phyloP scores from a whole-genome alignment of 768 basidiomycete genomes.

The Hypholoma sublateritium region DNA sequence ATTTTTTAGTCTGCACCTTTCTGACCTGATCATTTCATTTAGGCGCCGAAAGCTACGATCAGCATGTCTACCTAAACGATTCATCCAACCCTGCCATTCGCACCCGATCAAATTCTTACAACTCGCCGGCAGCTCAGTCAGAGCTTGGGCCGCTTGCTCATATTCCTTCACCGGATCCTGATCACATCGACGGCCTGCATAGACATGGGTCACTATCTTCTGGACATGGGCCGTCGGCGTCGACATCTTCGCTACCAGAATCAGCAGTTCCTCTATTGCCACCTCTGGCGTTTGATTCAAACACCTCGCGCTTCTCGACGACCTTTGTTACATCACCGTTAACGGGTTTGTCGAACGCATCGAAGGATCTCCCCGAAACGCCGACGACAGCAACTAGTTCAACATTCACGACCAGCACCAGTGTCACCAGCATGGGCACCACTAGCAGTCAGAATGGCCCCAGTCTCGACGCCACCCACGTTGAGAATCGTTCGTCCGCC shows the following conservation, averaged over 20 bases:
- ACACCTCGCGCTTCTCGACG: slow-evolving; percentile 28
- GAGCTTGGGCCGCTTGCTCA: slow-evolving; percentile 78
- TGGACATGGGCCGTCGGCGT: slow-evolving; percentile 28
- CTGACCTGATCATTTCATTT: slow-evolving; percentile 2
- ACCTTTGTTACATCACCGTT: slow-evolving; percentile 15
- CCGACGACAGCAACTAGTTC: slow-evolving; percentile 13
- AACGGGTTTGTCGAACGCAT: slow-evolving; percentile 22
- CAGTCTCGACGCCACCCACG: background rate
- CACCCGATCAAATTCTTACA: slow-evolving; percentile 83
- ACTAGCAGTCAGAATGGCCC: background rate
- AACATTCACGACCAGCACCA: slow-evolving; percentile 28
- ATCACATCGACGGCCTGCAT: slow-evolving; percentile 85
- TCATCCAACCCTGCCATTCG: slow-evolving; percentile 46
- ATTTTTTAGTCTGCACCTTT: background rate
- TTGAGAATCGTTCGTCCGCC: slow-evolving; percentile 25
- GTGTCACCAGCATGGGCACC: background rate
- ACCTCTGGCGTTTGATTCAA: slow-evolving; percentile 56
- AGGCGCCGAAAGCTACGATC: slow-evolving; percentile 74
- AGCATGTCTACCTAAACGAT: slow-evolving; percentile 54
- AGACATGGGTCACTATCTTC: slow-evolving; percentile 62
- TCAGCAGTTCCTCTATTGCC: slow-evolving; percentile 62
- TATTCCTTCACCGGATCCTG: slow-evolving; percentile 82
- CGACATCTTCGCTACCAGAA: slow-evolving; percentile 11
- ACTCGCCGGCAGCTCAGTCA: slow-evolving; percentile 47
- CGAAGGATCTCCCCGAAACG: slow-evolving; percentile 37